Evolutionary conservation across 352 stramenopile genomes (phyloP).

Genomic region (Globisporangium parvum): DNA sequence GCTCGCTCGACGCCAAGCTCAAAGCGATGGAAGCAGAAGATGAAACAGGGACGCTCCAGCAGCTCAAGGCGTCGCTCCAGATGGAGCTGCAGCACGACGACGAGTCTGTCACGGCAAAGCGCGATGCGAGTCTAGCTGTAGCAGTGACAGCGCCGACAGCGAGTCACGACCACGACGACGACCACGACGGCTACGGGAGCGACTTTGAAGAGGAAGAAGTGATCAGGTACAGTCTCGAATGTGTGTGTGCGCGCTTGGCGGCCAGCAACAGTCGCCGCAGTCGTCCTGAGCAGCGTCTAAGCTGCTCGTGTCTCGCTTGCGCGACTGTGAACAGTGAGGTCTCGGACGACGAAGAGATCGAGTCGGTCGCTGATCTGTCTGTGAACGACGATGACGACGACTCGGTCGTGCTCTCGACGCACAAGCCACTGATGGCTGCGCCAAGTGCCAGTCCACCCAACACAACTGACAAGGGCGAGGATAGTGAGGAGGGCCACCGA

Average conservation of each 20-base stretch:
- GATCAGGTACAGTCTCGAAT: slow-evolving; percentile 36
- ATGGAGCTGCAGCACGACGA: slow-evolving; percentile 48
- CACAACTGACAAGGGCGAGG: not conserved
- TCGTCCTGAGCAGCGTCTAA: not conserved
- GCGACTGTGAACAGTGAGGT: slow-evolving; percentile 9
- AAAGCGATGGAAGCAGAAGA: slow-evolving; percentile 82
- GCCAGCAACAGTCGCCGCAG: no score
- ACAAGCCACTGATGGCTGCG: not conserved
- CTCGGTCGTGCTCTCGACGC: slow-evolving; percentile 11
- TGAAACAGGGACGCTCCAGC: slow-evolving; percentile 67
- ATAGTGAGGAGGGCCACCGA: slow-evolving; percentile 1
- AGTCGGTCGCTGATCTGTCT: slow-evolving; percentile 45
- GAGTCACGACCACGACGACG: slow-evolving; percentile 11
- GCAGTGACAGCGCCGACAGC: not conserved
- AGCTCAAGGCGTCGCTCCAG: slow-evolving; percentile 68
- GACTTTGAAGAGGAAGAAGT: slow-evolving; percentile 85
- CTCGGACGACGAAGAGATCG: slow-evolving; percentile 15
- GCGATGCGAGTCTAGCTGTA: not conserved
- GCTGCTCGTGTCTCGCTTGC: not conserved
- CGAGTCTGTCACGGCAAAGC: slow-evolving; percentile 21
- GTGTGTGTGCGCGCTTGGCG: no score
- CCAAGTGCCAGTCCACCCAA: not conserved
- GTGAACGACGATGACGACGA: slow-evolving; percentile 38
- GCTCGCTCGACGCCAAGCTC: slow-evolving; percentile 67
- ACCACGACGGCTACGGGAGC: slow-evolving; percentile 65